Base-by-base conservation (phyloP, 2,329 filamentous ascomycete species). In the Claviceps citrina region DNA sequence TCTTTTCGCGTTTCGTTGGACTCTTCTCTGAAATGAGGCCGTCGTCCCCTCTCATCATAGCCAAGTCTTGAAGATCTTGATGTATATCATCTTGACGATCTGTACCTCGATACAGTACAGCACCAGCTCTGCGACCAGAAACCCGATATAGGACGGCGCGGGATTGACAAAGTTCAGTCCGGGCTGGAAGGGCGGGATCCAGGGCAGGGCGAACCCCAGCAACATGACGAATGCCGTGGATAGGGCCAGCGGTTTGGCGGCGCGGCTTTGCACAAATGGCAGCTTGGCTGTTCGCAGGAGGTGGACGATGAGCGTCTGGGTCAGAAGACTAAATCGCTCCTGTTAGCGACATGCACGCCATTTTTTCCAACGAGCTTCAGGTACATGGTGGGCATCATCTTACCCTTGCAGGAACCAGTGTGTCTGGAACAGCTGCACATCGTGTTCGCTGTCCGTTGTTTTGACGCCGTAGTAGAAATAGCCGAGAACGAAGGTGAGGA, bases 291-390 rank as follows among this genome's bases (percentile, higher is more conserved):
- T 54, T 16, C 51, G 49, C 35, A 54, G 35, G 22, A 54, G 27
- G 27, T 54, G 51, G 18, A 54, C 51, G 26, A 54, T 54, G n/a
- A 54, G 46, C 7, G 51, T 54, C 38, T 54, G 51, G 13, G 51
- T 54, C 13, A 54, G 44, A 15, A 54, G 49, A 4, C 47, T 48
- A n/a, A n/a, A n/a, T n/a, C n/a, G n/a, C n/a, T n/a, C n/a, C n/a
- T n/a, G n/a, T n/a, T n/a, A n/a, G n/a, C n/a, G n/a, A n/a, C n/a
- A n/a, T n/a, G n/a, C n/a, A n/a, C n/a, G n/a, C n/a, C n/a, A n/a
- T n/a, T n/a, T n/a, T n/a, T n/a, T n/a, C n/a, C n/a, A n/a, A n/a
- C n/a, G n/a, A n/a, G n/a, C n/a, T n/a, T n/a, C n/a, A n/a, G n/a
- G n/a, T n/a, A n/a, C n/a, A n/a, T n/a, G n/a, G n/a, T n/a, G 9